Percentiles rank a stretch among this genome's conserved stretches.
Evolutionary conservation across 805 yeast genomes (phyloP).

Genomic region (Huiozyma naganishii): DNA sequence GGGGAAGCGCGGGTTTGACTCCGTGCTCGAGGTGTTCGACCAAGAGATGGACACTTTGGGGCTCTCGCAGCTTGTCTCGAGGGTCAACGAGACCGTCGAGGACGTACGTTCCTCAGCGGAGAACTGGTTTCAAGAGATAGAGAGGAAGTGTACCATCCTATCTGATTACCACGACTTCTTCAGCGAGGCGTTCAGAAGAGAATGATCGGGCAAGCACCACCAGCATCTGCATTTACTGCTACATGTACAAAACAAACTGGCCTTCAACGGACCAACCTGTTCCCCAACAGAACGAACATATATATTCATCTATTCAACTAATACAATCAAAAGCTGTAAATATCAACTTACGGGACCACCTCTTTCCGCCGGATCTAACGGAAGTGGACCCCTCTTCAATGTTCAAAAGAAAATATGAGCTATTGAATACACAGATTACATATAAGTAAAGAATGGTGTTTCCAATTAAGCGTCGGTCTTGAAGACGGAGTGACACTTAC

Average conservation of each 20-base stretch:
- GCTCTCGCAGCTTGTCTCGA: conserved; percentile 2
- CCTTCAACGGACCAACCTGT: neutral
- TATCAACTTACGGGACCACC: neutral
- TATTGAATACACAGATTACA: no score
- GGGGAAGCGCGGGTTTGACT: conserved; percentile 79
- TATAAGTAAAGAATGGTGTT: no score
- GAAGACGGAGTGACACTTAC: conserved; percentile 96
- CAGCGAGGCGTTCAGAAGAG: conserved; percentile 6
- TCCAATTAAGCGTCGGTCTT: conserved; percentile 31
- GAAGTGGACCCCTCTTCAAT: no score
- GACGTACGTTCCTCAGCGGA: conserved; percentile 18
- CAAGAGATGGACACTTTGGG: conserved; percentile 20
- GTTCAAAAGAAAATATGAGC: no score
- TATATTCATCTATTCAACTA: neutral
- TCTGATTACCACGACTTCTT: conserved; percentile 10
- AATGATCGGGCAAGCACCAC: neutral
- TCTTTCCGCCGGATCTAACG: no score
- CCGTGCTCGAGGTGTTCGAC: conserved; percentile 47
- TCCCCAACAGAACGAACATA: neutral
- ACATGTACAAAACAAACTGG: neutral
- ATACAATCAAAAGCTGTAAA: neutral
- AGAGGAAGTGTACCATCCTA: conserved; percentile 11
- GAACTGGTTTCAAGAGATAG: conserved; percentile 19
- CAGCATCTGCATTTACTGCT: neutral
- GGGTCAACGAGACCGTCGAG: conserved; percentile 26